Conservation (phyloP, 108 stramenopile genomes). For the Nitzschia sp. region DNA sequence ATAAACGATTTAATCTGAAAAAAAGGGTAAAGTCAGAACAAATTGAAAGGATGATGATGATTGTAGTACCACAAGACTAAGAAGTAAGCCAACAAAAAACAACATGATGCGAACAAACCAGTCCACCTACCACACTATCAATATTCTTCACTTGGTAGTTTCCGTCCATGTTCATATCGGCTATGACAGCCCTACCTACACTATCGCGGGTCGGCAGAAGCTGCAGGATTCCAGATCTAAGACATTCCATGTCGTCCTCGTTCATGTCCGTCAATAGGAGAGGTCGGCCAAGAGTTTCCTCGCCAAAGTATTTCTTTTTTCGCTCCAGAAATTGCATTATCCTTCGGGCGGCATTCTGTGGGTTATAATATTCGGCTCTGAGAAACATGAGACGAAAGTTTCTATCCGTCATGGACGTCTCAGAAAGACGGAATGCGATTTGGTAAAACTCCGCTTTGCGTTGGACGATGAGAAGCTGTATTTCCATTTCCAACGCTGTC, state of each 20-base stretch:
- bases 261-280: constrained; percentile 11
- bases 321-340: constrained; percentile 7
- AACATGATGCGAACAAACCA: no score
- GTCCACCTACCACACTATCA: constrained; percentile 3
- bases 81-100: background rate
- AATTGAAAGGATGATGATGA: background rate
- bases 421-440: background rate
- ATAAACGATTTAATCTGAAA: background rate
- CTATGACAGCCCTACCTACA: constrained; percentile 19
- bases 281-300: background rate
- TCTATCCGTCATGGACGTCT: background rate
- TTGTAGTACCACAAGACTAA: no score
- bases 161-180: constrained; percentile 7
- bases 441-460: background rate
- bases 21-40: background rate
- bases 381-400: constrained; percentile 22
- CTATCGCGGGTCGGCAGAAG: constrained; percentile 28
- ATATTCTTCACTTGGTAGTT: background rate
- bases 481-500: background rate
- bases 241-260: constrained; percentile 1
- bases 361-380: constrained; percentile 14
- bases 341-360: constrained; percentile 11
- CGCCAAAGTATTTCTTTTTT: constrained; percentile 18
- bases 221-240: constrained; percentile 11
- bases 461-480: background rate